phyloP scores from a whole-genome alignment of 805 yeast species.

The Wickerhamomyces mucosus region DNA sequence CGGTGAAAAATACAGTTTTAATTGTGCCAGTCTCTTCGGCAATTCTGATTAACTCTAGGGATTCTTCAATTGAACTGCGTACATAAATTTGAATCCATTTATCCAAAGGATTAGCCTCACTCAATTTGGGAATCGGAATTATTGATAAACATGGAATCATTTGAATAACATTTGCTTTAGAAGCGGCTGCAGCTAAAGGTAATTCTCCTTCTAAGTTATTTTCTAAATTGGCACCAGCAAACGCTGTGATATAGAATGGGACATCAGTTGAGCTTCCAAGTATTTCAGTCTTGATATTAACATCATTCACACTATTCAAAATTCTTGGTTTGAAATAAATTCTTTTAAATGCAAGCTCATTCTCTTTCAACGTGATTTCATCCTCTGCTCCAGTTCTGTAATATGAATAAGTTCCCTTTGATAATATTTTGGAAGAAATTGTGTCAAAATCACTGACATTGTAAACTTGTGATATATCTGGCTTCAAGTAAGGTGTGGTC shows the following conservation, averaged over 20 bases:
- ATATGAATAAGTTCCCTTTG: conserved; percentile 30
- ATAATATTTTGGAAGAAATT: conserved; percentile 26
- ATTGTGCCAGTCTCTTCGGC: conserved; percentile 30
- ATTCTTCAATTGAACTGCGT: conserved; percentile 24
- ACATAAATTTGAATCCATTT: conserved; percentile 45
- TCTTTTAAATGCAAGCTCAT: conserved; percentile 31
- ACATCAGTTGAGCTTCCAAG: conserved; percentile 35
- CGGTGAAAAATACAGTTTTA: conserved; percentile 43
- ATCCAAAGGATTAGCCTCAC: conserved; percentile 23
- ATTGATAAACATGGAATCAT: conserved; percentile 38
- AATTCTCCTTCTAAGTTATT: conserved; percentile 35
- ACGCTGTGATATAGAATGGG: conserved; percentile 42
- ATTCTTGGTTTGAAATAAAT: conserved; percentile 39
- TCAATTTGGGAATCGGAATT: conserved; percentile 32
- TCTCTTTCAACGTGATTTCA: conserved; percentile 34
- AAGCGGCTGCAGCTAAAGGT: conserved; percentile 32
- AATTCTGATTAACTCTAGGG: conserved; percentile 23
- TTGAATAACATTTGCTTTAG: conserved; percentile 31
- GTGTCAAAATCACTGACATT: conserved; percentile 31
- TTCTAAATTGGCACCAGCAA: conserved; percentile 34
- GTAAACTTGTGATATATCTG: conserved; percentile 24
- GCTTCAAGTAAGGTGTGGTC: no score
- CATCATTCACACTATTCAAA: conserved; percentile 24
- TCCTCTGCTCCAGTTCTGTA: conserved; percentile 42
- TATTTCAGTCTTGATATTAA: conserved; percentile 36